These are phyloP conservation scores for Neckera pumila DNA, from an alignment of 225 moss, liverwort and hornwort genomes.

Conservation along the genomic window DNA sequence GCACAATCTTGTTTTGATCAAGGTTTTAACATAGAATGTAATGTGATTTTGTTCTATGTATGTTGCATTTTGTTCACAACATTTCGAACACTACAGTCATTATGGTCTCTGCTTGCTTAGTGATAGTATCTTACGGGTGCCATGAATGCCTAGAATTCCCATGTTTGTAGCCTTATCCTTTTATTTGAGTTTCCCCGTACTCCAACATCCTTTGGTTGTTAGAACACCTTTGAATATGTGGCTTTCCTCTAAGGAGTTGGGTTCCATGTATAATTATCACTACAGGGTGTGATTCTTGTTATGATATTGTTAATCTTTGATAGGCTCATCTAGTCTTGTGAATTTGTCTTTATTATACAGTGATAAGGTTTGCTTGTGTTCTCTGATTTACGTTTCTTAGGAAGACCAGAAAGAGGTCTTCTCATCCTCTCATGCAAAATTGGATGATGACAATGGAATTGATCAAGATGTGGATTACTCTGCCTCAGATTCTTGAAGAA, in stretches of 20 bases:
- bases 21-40: neutral
- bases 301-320: neutral
- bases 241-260: neutral
- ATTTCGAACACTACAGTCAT: neutral
- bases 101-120: neutral
- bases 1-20: neutral
- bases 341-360: neutral
- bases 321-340: neutral
- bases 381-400: neutral
- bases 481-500: constrained; percentile 17
- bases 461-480: constrained; percentile 29
- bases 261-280: neutral
- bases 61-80: neutral
- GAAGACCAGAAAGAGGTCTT: constrained; percentile 8
- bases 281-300: neutral
- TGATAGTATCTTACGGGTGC: neutral
- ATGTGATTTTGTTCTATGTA: neutral
- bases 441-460: constrained; percentile 32
- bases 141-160: neutral
- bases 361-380: neutral
- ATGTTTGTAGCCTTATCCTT: neutral
- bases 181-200: neutral
- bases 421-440: neutral
- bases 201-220: neutral
- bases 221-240: neutral